Conservation (phyloP, 1,284 basidiomycete species). For the Ganoderma boninense region DNA sequence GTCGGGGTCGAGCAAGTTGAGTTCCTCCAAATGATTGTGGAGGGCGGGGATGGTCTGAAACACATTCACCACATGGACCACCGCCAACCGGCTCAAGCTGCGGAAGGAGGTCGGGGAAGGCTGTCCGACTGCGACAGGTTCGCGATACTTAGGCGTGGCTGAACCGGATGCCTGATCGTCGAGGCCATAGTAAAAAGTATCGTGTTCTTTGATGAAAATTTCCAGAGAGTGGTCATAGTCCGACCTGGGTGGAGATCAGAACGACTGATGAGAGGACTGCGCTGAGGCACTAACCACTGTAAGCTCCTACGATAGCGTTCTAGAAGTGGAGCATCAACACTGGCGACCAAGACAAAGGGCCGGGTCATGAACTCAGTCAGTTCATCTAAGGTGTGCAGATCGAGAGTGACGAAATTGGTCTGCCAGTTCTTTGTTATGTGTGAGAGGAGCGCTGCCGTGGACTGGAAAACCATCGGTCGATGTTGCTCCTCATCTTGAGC, state of each 20-base stretch:
- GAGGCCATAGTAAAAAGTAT: conserved; percentile 41
- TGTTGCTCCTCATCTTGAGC: conserved; percentile 13
- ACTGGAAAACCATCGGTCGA: conserved; percentile 52
- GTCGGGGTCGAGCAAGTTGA: conserved; percentile 78
- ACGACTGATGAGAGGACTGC: conserved; percentile 10
- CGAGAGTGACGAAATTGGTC: conserved; percentile 82
- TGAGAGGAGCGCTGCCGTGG: conserved; percentile 69
- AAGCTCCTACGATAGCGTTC: conserved; percentile 60
- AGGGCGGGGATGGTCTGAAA: conserved; percentile 66
- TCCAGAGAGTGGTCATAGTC: conserved; percentile 60
- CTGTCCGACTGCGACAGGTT: conserved; percentile 5
- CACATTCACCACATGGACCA: conserved; percentile 78
- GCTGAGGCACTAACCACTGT: conserved; percentile 50
- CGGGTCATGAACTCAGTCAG: conserved; percentile 83
- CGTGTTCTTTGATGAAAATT: conserved; percentile 46
- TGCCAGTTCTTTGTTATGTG: conserved; percentile 89
- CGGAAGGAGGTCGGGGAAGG: conserved; percentile 40
- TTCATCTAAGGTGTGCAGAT: conserved; percentile 67
- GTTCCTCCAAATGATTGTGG: conserved; percentile 66
- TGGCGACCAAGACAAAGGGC: conserved; percentile 91
- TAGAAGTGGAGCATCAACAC: conserved; percentile 86
- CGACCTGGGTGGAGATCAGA: conserved; percentile 24
- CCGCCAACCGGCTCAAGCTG: conserved; percentile 57
- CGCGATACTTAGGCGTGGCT: conserved; percentile 7
- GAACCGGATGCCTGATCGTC: background rate